Evolutionary conservation across 306 rosid species (phyloP), one percentile per base, ranked within the genome.

Genomic region (Canavalia gladiata): DNA sequence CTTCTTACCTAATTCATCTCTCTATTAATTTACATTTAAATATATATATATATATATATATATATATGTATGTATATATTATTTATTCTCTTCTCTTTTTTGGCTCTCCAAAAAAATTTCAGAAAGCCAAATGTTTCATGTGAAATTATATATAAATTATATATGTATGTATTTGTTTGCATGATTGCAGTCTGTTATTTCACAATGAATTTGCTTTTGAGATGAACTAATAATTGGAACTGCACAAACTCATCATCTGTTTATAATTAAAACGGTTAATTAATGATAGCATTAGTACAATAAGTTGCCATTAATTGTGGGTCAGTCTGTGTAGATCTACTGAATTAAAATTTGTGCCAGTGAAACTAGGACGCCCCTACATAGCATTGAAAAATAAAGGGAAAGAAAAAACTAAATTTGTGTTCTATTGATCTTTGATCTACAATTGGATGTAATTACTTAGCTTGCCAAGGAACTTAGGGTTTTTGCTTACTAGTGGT

Each of bases 191-290:
- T 11, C 8, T 49, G 30, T 35, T 25, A 28, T 42, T 68, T 65
- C 30, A 6, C 63, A 10, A 64, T 7, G 62, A 50, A 29, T 13
- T 45, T 73, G 18, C 8, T 35, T 25, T 6, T 43, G 45, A 70
- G 41, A 6, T 68, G 4, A 28, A 45, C 39, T 75, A 45, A 11
- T 47, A 28, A 58, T 6, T 80, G 78, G 56, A 72, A 72, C 65
- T n/a, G 1, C 8, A 28, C 42, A 41, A 41, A 42, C 29, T 42
- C 13, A 41, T 59, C 50, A 18, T 50, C 68, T 29, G 6, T 41
- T 18, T 37, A 3, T 75, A 37, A 64, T 41, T 68, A 43, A 68
- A 68, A 46, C 62, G 47, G 49, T n/a, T 66, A 13, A 51, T 29
- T 57, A 56, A 54, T 52, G 0, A 72, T 34, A 58, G 0, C 54